Evolutionary conservation across 1,284 basidiomycete genomes (phyloP).

Genomic region (Heliocybe sulcata): DNA sequence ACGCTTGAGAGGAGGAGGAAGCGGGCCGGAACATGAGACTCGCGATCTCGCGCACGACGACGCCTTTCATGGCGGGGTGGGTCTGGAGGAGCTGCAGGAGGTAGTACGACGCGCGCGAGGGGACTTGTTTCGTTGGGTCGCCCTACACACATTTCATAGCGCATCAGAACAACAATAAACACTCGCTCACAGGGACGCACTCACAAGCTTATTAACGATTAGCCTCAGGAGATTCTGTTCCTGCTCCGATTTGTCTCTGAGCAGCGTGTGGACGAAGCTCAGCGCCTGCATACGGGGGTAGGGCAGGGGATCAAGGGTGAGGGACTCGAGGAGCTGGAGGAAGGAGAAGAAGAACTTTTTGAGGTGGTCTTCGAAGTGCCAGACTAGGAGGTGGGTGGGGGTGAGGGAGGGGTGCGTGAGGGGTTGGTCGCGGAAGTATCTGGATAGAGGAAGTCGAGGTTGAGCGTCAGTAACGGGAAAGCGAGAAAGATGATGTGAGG

Average conservation of each 20-base stretch:
- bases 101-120: conserved; percentile 87
- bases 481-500: too few species aligned
- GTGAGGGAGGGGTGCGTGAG: conserved; percentile 61
- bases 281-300: conserved; percentile 70
- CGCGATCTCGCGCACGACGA: conserved; percentile 86
- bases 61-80: conserved; percentile 92
- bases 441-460: conserved; percentile 18
- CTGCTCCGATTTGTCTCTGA: conserved; percentile 92
- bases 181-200: too few species aligned
- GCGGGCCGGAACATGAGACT: conserved; percentile 67
- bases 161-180: too few species aligned
- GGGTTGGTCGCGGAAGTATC: conserved; percentile 92
- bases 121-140: conserved; percentile 85
- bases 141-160: conserved; percentile 61
- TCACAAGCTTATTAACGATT: conserved; percentile 89
- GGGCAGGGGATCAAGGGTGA: conserved; percentile 82
- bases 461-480: background rate
- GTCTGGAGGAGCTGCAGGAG: conserved; percentile 84
- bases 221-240: conserved; percentile 93
- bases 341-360: conserved; percentile 97
- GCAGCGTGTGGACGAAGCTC: conserved; percentile 68
- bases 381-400: conserved; percentile 73
- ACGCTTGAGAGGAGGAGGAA: conserved; percentile 36
- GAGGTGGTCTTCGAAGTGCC: conserved; percentile 95
- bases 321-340: conserved; percentile 83